Conservation (phyloP, 2,329 filamentous ascomycete species). For the Mycosphaerella sp. region DNA sequence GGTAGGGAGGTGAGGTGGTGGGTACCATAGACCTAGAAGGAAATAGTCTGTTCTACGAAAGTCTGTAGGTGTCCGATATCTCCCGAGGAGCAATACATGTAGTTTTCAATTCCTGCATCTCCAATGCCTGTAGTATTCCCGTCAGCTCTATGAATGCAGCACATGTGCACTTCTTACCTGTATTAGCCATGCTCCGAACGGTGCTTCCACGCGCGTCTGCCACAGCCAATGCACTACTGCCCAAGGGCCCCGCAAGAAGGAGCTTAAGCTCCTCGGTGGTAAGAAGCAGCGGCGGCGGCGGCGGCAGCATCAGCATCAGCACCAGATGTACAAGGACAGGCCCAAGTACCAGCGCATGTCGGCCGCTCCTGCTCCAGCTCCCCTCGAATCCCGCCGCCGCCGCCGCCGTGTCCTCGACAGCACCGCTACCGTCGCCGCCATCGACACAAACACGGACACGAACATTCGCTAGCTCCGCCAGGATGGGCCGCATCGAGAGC, state of each 20-base stretch:
- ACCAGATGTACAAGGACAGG: too few species aligned
- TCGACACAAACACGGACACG: constrained; percentile 8
- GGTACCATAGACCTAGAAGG: too few species aligned
- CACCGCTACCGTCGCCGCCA: not conserved
- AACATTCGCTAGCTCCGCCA: constrained; percentile 32
- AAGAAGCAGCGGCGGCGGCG: too few species aligned
- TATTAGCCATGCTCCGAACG: constrained; percentile 18
- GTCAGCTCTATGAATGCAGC: too few species aligned
- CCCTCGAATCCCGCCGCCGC: constrained; percentile 1
- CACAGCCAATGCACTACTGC: constrained; percentile 11
- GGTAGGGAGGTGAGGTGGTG: too few species aligned
- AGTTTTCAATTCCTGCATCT: too few species aligned
- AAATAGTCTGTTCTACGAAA: too few species aligned
- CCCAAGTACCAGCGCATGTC: not conserved
- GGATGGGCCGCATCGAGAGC: constrained; percentile 64
- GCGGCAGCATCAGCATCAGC: too few species aligned
- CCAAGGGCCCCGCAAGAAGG: constrained; percentile 17
- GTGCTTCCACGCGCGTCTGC: constrained; percentile 15
- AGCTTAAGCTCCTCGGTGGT: constrained; percentile 10
- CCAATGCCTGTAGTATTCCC: too few species aligned
- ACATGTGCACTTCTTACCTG: not conserved
- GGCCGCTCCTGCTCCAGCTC: constrained; percentile 1
- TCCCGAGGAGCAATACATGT: too few species aligned
- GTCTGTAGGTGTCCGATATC: too few species aligned
- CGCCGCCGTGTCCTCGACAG: not conserved